Percentiles rank a stretch among this genome's conserved stretches.
phyloP scores from a whole-genome alignment of 345 rosid species.

The Excoecaria agallocha region DNA sequence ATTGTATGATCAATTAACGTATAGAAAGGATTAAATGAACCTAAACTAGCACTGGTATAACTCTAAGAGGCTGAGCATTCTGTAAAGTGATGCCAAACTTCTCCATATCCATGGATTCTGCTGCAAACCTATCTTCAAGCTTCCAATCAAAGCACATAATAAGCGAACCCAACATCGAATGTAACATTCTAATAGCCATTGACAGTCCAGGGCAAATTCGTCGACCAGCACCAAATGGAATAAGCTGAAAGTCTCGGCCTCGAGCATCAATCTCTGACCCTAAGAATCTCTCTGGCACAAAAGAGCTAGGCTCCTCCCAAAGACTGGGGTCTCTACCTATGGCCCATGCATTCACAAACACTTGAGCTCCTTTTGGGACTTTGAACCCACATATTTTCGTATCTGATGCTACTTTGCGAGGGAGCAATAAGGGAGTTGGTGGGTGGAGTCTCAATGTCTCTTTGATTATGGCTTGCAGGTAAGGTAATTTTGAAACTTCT shows the following conservation, averaged over 20 bases:
- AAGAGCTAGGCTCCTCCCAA: not conserved
- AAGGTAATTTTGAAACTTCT: conserved; percentile 15
- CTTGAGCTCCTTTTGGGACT: conserved; percentile 4
- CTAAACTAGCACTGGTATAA: not conserved
- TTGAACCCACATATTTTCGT: not conserved
- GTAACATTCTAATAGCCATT: not conserved
- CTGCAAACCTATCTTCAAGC: not conserved
- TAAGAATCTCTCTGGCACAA: conserved; percentile 2
- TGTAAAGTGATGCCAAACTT: not conserved
- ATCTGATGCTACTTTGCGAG: not conserved
- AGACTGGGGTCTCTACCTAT: conserved; percentile 24
- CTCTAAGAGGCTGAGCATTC: not conserved
- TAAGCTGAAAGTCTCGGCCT: not conserved
- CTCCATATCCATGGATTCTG: conserved; percentile 2
- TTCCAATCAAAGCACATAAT: conserved; percentile 8
- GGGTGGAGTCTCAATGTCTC: not conserved
- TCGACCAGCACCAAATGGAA: conserved; percentile 8
- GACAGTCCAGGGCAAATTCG: conserved; percentile 8
- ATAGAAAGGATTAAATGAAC: no score
- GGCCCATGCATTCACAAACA: conserved; percentile 18
- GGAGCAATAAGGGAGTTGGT: not conserved
- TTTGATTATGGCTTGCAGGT: conserved; percentile 1
- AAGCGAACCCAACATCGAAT: conserved; percentile 5
- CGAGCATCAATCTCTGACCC: not conserved
- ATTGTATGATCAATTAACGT: no score